Conservation (phyloP, 2,329 filamentous ascomycete species). For the Diaporthe caulivora region DNA sequence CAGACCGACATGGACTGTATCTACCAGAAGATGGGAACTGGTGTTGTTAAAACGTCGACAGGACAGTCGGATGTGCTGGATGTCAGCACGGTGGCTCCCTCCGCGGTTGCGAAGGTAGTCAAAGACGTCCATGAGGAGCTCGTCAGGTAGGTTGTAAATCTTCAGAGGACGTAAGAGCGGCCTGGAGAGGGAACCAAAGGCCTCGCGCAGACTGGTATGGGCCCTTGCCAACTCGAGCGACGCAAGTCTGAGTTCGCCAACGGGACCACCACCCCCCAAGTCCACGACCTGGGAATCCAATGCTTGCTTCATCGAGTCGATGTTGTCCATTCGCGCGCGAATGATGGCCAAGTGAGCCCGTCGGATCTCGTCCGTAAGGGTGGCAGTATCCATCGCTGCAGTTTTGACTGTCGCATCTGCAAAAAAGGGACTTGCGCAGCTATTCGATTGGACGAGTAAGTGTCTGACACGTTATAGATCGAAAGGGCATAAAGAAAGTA, state of each 20-base stretch:
- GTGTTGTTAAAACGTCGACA: not conserved
- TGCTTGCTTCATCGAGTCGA: not conserved
- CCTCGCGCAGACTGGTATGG: not conserved
- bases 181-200: not conserved
- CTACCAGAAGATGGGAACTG: constrained; percentile 18
- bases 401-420: not conserved
- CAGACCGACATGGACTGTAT: not conserved
- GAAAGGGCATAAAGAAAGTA: no score
- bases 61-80: constrained; percentile 1
- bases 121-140: not conserved
- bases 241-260: not conserved
- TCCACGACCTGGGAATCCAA: not conserved
- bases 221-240: not conserved
- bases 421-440: not conserved
- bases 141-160: not conserved
- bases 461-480: not conserved
- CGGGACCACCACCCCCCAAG: not conserved
- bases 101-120: not conserved
- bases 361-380: not conserved
- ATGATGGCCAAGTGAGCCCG: not conserved
- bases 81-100: not conserved
- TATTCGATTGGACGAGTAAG: not conserved
- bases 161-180: not conserved
- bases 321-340: not conserved
- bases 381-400: not conserved